Evolutionary conservation across 495 filamentous ascomycete species (phyloP), one percentile per base, ranked within the genome.

Genomic region (Lophiotrema nucula): DNA sequence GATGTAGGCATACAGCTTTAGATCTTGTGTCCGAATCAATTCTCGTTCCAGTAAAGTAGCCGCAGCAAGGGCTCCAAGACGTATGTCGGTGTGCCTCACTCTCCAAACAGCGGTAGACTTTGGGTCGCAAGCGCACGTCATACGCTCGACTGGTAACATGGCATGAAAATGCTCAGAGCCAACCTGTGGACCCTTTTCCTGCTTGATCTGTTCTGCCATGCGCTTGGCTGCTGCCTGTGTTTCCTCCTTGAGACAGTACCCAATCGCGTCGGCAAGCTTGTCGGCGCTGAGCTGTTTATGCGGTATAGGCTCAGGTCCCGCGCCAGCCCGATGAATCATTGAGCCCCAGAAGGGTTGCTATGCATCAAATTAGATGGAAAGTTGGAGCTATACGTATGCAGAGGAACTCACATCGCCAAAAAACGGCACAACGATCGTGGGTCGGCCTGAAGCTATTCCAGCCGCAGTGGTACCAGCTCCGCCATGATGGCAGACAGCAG

Each of bases 381-480:
- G 5, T 21, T 19, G 13, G 2, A 12, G 12, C 1, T 18, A 53
- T 22, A 38, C 2, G 26, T 23, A 2, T 19, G n/a, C n/a, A n/a
- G n/a, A n/a, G 26, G 23, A 22, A 12, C 18, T 35, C 39, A 38
- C 28, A 64, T 88, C 84, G 33, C 83, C 83, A 62, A 87, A 86
- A 63, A 88, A 87, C 0, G 83, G 83, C 0, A 88, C 75, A 4
- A 88, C 79, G 4, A 75, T 71, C 0, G 83, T 88, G 0, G 84
- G 83, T 16, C 73, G 65, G 4, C 79, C 83, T 39, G 76, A 75
- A 0, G 74, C 69, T 1, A 88, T 76, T 16, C 83, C 84, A 21
- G 79, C 80, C 12, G 83, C 83, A 4, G 83, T 88, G 0, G 84
- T 88, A 15, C 84, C 83, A 15, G 82, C 83, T 24, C 84, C 84